Conservation (phyloP, 306 rosid species). For the Castanospermum australe region DNA sequence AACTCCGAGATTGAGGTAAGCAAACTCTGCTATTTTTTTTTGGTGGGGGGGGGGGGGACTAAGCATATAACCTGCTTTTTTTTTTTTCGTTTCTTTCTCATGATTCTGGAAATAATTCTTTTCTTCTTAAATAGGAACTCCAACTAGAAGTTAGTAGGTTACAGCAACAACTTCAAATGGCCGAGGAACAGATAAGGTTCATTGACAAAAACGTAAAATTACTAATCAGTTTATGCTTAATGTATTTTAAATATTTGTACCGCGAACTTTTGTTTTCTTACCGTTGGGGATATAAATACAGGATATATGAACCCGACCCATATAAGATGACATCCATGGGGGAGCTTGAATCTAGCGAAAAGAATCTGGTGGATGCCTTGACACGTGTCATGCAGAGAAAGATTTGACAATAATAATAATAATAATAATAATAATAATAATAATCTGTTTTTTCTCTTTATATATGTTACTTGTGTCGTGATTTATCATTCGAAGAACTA, state of each 20-base stretch:
- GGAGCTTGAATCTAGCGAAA: slow-evolving; percentile 69
- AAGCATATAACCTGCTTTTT: too few relatives aligned
- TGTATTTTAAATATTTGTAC: not conserved
- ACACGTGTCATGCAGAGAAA: slow-evolving; percentile 75
- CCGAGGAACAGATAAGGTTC: slow-evolving; percentile 79
- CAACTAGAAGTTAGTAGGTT: slow-evolving; percentile 64
- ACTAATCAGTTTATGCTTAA: not conserved
- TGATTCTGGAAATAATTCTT: not conserved
- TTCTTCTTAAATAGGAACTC: slow-evolving; percentile 52
- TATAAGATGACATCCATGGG: slow-evolving; percentile 57
- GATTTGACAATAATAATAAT: slow-evolving; percentile 36
- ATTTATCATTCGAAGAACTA: not conserved
- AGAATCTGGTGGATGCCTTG: slow-evolving; percentile 57
- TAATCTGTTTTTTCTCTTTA: too few relatives aligned
- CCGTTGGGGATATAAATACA: slow-evolving; percentile 16
- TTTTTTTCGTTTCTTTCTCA: not conserved
- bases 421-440: too few relatives aligned
- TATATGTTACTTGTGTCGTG: too few relatives aligned
- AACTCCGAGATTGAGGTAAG: slow-evolving; percentile 17
- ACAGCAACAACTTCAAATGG: slow-evolving; percentile 78
- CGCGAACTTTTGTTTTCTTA: not conserved
- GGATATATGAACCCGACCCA: slow-evolving; percentile 75
- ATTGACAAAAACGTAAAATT: not conserved
- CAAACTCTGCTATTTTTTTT: not conserved
- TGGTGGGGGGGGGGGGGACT: too few relatives aligned